Evolutionary conservation across 805 yeast genomes (phyloP).

Genomic region (Candida alai): DNA sequence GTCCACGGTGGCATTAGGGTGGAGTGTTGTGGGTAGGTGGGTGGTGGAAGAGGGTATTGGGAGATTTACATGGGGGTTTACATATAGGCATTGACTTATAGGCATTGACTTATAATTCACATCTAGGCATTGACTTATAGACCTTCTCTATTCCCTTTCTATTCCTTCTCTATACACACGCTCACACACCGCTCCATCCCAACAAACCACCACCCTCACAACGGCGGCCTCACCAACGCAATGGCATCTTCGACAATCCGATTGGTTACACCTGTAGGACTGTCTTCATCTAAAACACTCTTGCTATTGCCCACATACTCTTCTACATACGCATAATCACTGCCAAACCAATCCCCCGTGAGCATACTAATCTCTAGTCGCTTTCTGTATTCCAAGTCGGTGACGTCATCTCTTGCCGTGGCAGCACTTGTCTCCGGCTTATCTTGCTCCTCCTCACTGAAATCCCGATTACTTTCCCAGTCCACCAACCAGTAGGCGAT

Average conservation of each 20-base stretch:
- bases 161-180: too few relatives aligned
- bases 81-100: too few relatives aligned
- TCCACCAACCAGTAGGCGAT: conserved; percentile 42
- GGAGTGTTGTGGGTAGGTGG: too few relatives aligned
- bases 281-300: conserved; percentile 16
- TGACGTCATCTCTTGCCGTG: conserved; percentile 5
- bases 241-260: conserved; percentile 35
- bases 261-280: conserved; percentile 35
- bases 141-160: too few relatives aligned
- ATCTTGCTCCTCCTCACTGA: conserved; percentile 7
- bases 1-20: too few relatives aligned
- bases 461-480: conserved; percentile 31
- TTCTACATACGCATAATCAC: conserved; percentile 34
- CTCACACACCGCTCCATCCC: too few relatives aligned
- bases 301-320: conserved; percentile 21
- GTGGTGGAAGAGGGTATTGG: too few relatives aligned
- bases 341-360: conserved; percentile 43
- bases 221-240: conserved; percentile 32
- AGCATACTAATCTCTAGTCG: conserved; percentile 28
- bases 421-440: conserved; percentile 6
- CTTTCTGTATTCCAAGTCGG: conserved; percentile 13
- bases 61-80: too few relatives aligned
- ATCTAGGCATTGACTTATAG: too few relatives aligned
- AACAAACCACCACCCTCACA: conserved; percentile 15
- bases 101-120: too few relatives aligned